Conservation (phyloP, 352 stramenopile genomes). For the Pythium sp. region DNA sequence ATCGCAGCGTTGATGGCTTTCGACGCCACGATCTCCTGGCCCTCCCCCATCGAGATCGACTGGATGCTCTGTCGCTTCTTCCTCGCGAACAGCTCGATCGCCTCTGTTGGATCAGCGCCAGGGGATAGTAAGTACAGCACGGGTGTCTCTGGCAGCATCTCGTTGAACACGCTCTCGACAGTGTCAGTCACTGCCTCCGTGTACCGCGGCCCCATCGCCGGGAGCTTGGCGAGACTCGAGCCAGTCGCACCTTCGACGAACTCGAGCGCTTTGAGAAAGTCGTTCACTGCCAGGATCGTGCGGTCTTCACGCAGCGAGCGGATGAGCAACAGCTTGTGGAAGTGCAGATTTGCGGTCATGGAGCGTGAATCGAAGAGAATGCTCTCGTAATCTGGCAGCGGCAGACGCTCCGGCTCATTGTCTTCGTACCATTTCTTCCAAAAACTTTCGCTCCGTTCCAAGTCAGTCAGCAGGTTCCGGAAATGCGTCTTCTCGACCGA, state of each 20-base stretch:
- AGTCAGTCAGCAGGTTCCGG: conserved; percentile 52
- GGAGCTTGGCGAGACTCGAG: conserved; percentile 37
- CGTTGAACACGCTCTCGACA: conserved; percentile 61
- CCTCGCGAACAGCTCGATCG: conserved; percentile 63
- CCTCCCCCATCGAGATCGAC: conserved; percentile 80
- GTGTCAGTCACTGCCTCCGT: conserved; percentile 69
- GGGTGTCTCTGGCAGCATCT: conserved; percentile 62
- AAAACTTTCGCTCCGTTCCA: conserved; percentile 65
- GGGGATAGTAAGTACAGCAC: conserved; percentile 74
- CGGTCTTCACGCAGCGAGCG: conserved; percentile 71
- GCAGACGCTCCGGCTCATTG: conserved; percentile 65
- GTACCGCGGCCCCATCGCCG: conserved; percentile 59
- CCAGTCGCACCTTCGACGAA: conserved; percentile 42
- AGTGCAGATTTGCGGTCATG: conserved; percentile 65
- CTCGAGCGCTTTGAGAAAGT: conserved; percentile 67
- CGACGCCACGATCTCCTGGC: conserved; percentile 58
- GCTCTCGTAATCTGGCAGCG: conserved; percentile 66
- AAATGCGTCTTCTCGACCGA: conserved; percentile 63
- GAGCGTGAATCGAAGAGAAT: conserved; percentile 60
- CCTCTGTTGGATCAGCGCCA: conserved; percentile 69
- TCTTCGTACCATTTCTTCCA: conserved; percentile 81
- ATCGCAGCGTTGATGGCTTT: conserved; percentile 54
- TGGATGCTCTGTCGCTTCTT: conserved; percentile 67
- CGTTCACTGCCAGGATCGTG: conserved; percentile 60
- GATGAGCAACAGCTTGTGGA: conserved; percentile 67